Conservation (phyloP, 2,329 filamentous ascomycete species). For the Aureobasidium sp. region DNA sequence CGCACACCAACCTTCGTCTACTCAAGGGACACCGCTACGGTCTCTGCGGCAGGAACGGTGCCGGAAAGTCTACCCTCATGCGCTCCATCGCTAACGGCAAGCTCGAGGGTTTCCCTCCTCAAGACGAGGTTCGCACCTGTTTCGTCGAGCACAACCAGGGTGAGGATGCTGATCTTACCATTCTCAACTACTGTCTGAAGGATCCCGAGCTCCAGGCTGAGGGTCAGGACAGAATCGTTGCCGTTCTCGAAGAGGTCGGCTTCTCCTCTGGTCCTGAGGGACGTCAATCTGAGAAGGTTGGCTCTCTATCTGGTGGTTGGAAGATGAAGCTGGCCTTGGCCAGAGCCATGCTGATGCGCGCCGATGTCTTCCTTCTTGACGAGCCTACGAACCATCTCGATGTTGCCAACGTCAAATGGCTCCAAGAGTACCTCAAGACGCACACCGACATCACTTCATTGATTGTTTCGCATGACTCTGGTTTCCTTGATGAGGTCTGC, state of each 20-base stretch:
- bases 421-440: constrained; percentile 90
- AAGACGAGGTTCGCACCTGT: constrained; percentile 87
- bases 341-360: constrained; percentile 90
- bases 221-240: constrained; percentile 71
- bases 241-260: constrained; percentile 83
- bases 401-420: constrained; percentile 91
- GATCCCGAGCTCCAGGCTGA: constrained; percentile 78
- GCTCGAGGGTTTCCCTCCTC: constrained; percentile 90
- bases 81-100: constrained; percentile 92
- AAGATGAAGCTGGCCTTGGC: constrained; percentile 99
- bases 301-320: constrained; percentile 94
- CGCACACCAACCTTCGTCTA: constrained; percentile 88
- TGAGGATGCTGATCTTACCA: constrained; percentile 92
- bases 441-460: constrained; percentile 94
- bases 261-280: constrained; percentile 88
- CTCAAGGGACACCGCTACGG: constrained; percentile 97
- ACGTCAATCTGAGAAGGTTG: constrained; percentile 80
- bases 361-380: constrained; percentile 93
- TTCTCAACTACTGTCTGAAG: constrained; percentile 85
- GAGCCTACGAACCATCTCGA: constrained; percentile 99
- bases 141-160: constrained; percentile 99
- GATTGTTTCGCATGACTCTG: constrained; percentile 97
- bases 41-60: constrained; percentile 92
- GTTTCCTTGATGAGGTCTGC: constrained; percentile 93
- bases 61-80: constrained; percentile 99